Evolutionary conservation across 768 basidiomycete species (phyloP).

Genomic region (Crassisporium funariophilum): DNA sequence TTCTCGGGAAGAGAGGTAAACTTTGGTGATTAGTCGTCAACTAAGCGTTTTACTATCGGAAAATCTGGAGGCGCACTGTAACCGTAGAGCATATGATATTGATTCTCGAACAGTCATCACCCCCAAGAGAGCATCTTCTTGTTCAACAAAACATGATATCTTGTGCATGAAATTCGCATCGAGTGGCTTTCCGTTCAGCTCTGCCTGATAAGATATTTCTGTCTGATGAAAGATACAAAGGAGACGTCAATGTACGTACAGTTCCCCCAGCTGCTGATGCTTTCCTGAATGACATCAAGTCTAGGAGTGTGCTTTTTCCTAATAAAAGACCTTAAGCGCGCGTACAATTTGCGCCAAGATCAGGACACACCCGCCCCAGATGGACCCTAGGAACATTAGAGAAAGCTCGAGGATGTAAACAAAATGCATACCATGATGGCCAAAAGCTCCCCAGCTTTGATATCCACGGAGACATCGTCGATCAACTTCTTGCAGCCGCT

Average conservation of each 20-base stretch:
- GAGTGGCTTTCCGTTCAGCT: constrained; percentile 33
- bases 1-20: constrained; percentile 37
- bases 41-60: neutral
- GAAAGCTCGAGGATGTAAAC: neutral
- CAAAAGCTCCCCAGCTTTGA: constrained; percentile 40
- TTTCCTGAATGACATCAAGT: constrained; percentile 47
- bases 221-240: neutral
- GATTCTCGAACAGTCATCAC: constrained; percentile 61
- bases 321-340: neutral
- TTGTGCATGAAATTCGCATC: constrained; percentile 33
- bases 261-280: constrained; percentile 26
- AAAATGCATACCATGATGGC: constrained; percentile 41
- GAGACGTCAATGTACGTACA: constrained; percentile 24
- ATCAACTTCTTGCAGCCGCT: constrained; percentile 32
- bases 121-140: constrained; percentile 60
- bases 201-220: constrained; percentile 22
- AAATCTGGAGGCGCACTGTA: constrained; percentile 39
- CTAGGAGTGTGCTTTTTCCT: constrained; percentile 49
- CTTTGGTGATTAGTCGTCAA: constrained; percentile 16
- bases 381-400: constrained; percentile 33
- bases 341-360: neutral
- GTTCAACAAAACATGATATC: constrained; percentile 57
- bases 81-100: constrained; percentile 49
- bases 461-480: constrained; percentile 42
- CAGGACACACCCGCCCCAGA: constrained; percentile 42